A percentile compares a stretch with the other conserved stretches of the same genome.
Evolutionary conservation across 768 basidiomycete genomes (phyloP).

Genomic region (Leccinum imitatum): DNA sequence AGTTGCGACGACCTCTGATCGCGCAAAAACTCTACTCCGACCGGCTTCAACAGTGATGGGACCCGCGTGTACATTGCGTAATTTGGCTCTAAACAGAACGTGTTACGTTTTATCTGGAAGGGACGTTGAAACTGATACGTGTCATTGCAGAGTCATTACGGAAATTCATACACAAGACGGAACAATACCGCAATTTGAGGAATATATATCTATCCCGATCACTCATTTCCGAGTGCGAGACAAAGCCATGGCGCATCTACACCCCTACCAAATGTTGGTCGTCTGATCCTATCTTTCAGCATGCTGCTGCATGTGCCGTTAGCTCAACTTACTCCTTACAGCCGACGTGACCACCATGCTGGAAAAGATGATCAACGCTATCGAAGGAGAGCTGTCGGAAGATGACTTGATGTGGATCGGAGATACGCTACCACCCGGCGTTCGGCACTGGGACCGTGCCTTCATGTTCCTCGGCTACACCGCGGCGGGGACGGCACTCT

Average conservation of each 20-base stretch:
- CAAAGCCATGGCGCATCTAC: neutral
- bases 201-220: neutral
- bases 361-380: slow-evolving; percentile 20
- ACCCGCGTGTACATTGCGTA: slow-evolving; percentile 25
- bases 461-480: neutral
- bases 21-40: neutral
- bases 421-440: slow-evolving; percentile 18
- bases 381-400: slow-evolving; percentile 20
- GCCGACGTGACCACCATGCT: slow-evolving; percentile 18
- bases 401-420: slow-evolving; percentile 19
- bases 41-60: slow-evolving; percentile 24
- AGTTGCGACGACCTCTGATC: neutral
- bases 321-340: neutral
- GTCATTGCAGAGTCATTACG: neutral
- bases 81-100: slow-evolving; percentile 19
- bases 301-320: neutral
- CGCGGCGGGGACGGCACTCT: neutral
- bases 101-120: neutral
- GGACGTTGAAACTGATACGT: neutral
- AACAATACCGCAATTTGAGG: neutral
- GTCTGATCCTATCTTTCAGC: neutral
- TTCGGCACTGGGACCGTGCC: slow-evolving; percentile 16
- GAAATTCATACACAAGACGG: neutral
- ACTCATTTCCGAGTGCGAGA: neutral
- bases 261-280: neutral